Percentiles rank a stretch among this genome's conserved stretches.
Conservation (phyloP, 441 rosid genomes). For the Raphanus hybrid region DNA sequence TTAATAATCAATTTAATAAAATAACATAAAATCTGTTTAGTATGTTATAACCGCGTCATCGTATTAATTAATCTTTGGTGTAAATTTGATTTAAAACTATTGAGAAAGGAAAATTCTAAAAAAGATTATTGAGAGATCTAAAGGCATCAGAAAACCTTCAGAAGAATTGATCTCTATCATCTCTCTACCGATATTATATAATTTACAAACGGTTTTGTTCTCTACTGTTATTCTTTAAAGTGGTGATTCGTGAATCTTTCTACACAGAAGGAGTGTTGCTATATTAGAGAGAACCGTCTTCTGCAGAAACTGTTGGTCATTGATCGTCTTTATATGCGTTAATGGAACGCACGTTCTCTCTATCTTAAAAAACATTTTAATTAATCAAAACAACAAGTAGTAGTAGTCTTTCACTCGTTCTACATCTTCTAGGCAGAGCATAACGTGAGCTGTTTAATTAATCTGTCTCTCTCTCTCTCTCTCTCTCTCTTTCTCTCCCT, state of each 20-base stretch:
- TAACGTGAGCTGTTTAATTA: constrained; percentile 40
- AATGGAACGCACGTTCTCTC: constrained; percentile 48
- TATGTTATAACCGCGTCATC: constrained; percentile 11
- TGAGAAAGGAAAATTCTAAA: not conserved
- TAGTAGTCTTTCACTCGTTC: constrained; percentile 36
- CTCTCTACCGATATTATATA: not conserved
- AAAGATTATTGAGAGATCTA: constrained; percentile 3
- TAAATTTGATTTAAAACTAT: not conserved
- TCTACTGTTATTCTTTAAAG: constrained; percentile 5
- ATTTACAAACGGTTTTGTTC: not conserved
- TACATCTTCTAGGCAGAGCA: constrained; percentile 29
- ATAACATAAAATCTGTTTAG: not conserved
- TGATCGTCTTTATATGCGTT: constrained; percentile 15
- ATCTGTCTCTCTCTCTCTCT: not conserved
- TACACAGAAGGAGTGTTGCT: constrained; percentile 17
- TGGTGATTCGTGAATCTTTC: constrained; percentile 31
- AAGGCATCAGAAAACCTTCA: constrained; percentile 5
- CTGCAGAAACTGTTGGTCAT: constrained; percentile 25
- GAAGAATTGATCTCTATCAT: not conserved
- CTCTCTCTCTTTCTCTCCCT: not conserved
- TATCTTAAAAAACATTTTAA: constrained; percentile 25
- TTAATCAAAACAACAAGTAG: constrained; percentile 13
- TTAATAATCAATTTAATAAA: not conserved
- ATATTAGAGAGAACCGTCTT: constrained; percentile 19
- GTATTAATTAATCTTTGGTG: not conserved